phyloP scores from a whole-genome alignment of 2,329 filamentous ascomycete genomes.

The Penicillium olsonii region DNA sequence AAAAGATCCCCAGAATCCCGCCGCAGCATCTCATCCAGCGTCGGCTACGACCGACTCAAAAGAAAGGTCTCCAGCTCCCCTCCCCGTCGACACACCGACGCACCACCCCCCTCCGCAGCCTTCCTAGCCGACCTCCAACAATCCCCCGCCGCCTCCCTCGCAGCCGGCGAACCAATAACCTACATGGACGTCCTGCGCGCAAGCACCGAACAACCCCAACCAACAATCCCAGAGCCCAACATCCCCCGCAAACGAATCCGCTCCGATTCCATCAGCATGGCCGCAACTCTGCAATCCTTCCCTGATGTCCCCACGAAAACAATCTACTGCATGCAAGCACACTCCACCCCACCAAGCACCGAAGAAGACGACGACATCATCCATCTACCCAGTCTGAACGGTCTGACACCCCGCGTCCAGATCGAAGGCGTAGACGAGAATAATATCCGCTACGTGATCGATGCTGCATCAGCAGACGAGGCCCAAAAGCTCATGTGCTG shows the following conservation, averaged over 20 bases:
- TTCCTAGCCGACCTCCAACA: constrained; percentile 28
- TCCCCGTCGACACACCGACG: constrained; percentile 44
- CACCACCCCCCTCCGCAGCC: constrained; percentile 36
- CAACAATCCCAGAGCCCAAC: constrained; percentile 2
- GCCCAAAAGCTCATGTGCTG: constrained; percentile 36
- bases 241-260: constrained; percentile 8
- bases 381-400: constrained; percentile 32
- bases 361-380: constrained; percentile 40
- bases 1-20: constrained; percentile 28
- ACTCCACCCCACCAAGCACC: constrained; percentile 28
- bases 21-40: constrained; percentile 33
- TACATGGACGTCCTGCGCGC: constrained; percentile 34
- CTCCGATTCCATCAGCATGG: constrained; percentile 15
- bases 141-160: neutral
- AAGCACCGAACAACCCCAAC: constrained; percentile 21
- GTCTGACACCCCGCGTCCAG: constrained; percentile 27
- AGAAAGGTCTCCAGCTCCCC: constrained; percentile 22
- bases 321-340: constrained; percentile 37
- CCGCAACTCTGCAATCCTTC: constrained; percentile 8
- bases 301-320: constrained; percentile 24
- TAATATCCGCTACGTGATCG: constrained; percentile 35
- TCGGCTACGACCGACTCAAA: constrained; percentile 20
- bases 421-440: constrained; percentile 38
- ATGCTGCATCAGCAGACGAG: constrained; percentile 26
- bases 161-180: constrained; percentile 23